These are phyloP conservation scores for Leucocoprinus leucothites DNA, from an alignment of 768 basidiomycete genomes.

Conservation along the genomic window DNA sequence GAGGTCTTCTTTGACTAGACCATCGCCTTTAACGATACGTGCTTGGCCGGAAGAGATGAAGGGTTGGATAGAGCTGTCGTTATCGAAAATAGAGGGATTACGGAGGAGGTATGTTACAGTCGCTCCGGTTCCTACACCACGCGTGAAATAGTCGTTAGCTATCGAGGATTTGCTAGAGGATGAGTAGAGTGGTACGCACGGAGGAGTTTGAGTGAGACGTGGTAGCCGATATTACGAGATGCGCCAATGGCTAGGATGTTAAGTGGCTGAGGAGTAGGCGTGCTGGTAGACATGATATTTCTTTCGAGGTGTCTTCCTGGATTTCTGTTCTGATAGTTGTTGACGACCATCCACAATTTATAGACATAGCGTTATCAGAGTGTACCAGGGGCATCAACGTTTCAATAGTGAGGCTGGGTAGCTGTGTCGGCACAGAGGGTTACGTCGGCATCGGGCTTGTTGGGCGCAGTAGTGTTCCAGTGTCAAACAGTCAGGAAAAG, in stretches of 20 bases:
- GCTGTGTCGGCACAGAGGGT: too few species aligned
- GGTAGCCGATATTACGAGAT: conserved; percentile 56
- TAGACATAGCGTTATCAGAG: not conserved
- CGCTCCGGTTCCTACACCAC: conserved; percentile 47
- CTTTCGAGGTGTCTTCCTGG: too few species aligned
- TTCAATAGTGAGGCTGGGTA: too few species aligned
- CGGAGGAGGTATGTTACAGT: conserved; percentile 66
- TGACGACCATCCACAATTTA: not conserved
- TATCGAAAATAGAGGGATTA: conserved; percentile 46
- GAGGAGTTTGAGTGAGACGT: conserved; percentile 43
- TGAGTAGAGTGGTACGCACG: conserved; percentile 25
- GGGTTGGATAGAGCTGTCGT: conserved; percentile 47
- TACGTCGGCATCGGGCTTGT: too few species aligned
- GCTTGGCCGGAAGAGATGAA: conserved; percentile 51
- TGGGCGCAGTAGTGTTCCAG: too few species aligned
- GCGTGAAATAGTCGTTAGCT: not conserved
- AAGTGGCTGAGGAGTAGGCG: conserved; percentile 10
- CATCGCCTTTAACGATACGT: conserved; percentile 58
- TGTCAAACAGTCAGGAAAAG: too few species aligned
- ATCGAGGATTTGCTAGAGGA: not conserved
- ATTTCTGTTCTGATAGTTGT: not conserved
- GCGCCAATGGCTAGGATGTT: conserved; percentile 49
- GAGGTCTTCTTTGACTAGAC: conserved; percentile 49
- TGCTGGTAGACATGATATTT: not conserved
- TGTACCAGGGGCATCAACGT: not conserved